A percentile compares a stretch with the other conserved stretches of the same genome.
phyloP scores from a whole-genome alignment of 768 basidiomycete species.

The Phlebiopsis gigantea region DNA sequence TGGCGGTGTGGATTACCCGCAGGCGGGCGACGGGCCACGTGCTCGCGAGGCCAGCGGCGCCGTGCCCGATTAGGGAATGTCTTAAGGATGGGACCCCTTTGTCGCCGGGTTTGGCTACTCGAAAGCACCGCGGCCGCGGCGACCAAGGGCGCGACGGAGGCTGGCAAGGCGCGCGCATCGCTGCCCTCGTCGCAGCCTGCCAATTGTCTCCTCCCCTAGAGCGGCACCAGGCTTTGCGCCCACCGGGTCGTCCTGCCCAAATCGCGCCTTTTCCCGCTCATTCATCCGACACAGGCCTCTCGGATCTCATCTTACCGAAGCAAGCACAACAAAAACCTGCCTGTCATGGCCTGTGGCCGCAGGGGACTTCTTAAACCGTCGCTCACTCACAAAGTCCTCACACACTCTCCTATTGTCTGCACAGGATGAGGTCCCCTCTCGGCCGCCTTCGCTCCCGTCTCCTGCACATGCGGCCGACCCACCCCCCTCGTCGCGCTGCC shows the following conservation, averaged over 20 bases:
- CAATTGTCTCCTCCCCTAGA: neutral
- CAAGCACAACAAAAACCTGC: conserved; percentile 20
- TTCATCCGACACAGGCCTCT: conserved; percentile 16
- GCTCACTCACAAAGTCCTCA: neutral
- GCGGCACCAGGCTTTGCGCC: neutral
- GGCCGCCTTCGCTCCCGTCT: conserved; percentile 6
- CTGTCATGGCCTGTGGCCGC: conserved; percentile 19
- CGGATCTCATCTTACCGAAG: conserved; percentile 24
- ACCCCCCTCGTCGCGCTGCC: neutral
- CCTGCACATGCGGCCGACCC: conserved; percentile 5
- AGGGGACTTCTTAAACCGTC: conserved; percentile 9
- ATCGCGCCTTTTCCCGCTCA: conserved; percentile 19
- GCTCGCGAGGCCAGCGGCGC: neutral
- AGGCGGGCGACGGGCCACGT: neutral
- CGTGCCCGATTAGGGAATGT: neutral
- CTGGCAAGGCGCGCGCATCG: neutral
- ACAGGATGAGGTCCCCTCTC: conserved; percentile 5
- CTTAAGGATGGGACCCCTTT: conserved; percentile 1
- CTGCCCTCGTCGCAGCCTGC: neutral
- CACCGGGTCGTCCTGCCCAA: conserved; percentile 9
- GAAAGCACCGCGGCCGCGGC: neutral
- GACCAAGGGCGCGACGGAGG: too few relatives aligned
- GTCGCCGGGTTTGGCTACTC: conserved; percentile 4
- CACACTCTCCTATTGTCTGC: conserved; percentile 10
- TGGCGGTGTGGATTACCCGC: neutral